These are phyloP conservation scores for Pyracantha coccinea DNA, from an alignment of 331 rosid species.

Conservation along the genomic window DNA sequence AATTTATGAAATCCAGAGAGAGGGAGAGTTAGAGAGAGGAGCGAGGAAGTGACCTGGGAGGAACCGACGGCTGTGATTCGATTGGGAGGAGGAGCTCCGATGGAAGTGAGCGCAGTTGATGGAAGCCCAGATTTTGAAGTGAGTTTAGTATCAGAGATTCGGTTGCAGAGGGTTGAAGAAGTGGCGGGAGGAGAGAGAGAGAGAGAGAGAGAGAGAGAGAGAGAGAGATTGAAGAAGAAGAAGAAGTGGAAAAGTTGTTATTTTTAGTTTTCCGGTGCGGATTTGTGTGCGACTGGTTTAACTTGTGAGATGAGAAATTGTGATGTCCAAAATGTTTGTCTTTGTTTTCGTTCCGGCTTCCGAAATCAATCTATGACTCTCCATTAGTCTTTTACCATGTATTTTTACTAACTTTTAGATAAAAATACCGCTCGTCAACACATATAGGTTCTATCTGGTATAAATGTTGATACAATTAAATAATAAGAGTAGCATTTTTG, in stretches of 20 bases:
- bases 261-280: background rate
- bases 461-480: too few species aligned
- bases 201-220: background rate
- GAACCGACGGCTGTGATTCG: slow-evolving; percentile 2
- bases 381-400: too few species aligned
- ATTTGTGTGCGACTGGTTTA: background rate
- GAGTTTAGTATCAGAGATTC: background rate
- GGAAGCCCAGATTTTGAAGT: background rate
- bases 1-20: background rate
- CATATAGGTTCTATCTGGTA: fast-evolving
- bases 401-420: too few species aligned
- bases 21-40: background rate
- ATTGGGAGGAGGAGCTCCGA: background rate
- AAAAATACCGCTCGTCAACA: fast-evolving
- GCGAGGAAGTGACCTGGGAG: slow-evolving; percentile 10
- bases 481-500: too few species aligned
- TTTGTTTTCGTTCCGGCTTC: too few species aligned
- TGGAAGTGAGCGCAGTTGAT: background rate
- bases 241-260: background rate
- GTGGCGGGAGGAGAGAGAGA: background rate
- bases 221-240: background rate
- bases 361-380: too few species aligned
- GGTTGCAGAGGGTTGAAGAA: background rate
- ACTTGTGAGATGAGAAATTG: background rate
- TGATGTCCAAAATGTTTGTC: too few species aligned